phyloP scores from a whole-genome alignment of 2,329 filamentous ascomycete genomes.

The Colletotrichum plurivorum region DNA sequence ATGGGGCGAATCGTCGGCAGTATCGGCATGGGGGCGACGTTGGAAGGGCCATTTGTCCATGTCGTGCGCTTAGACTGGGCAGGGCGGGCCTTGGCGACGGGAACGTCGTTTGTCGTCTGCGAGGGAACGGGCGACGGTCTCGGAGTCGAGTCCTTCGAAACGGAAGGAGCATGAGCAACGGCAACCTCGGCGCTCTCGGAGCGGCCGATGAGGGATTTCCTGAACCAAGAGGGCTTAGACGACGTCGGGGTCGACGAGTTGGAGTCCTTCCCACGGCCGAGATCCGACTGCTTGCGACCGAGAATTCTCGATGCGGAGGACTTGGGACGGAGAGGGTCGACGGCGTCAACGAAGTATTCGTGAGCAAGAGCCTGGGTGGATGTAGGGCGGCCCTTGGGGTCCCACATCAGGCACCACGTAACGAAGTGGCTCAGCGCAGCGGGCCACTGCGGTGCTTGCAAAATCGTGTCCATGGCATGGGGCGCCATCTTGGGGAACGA shows the following conservation, averaged over 20 bases:
- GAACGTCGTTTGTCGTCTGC: conserved; percentile 56
- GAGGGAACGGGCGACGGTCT: conserved; percentile 61
- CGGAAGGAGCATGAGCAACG: conserved; percentile 59
- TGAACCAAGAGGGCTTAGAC: conserved; percentile 95
- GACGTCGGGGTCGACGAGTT: conserved; percentile 70
- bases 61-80: conserved; percentile 86
- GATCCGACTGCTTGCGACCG: conserved; percentile 90
- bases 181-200: conserved; percentile 78
- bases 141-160: conserved; percentile 63
- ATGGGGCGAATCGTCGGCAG: conserved; percentile 94
- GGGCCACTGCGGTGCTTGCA: conserved; percentile 93
- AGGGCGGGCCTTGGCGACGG: conserved; percentile 62
- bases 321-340: conserved; percentile 93
- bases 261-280: conserved; percentile 78
- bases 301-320: conserved; percentile 88
- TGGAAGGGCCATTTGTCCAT: conserved; percentile 88
- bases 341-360: conserved; percentile 93
- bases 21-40: conserved; percentile 93
- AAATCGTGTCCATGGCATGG: conserved; percentile 94
- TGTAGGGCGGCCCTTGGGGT: conserved; percentile 91
- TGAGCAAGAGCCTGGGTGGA: conserved; percentile 95
- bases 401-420: conserved; percentile 99
- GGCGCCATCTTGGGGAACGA: conserved; percentile 99
- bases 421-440: conserved; percentile 90
- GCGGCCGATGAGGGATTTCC: conserved; percentile 90